Percentiles rank a stretch among this genome's conserved stretches.
phyloP scores from a whole-genome alignment of 164 flowering plant genomes.

The Platanus orientalis region DNA sequence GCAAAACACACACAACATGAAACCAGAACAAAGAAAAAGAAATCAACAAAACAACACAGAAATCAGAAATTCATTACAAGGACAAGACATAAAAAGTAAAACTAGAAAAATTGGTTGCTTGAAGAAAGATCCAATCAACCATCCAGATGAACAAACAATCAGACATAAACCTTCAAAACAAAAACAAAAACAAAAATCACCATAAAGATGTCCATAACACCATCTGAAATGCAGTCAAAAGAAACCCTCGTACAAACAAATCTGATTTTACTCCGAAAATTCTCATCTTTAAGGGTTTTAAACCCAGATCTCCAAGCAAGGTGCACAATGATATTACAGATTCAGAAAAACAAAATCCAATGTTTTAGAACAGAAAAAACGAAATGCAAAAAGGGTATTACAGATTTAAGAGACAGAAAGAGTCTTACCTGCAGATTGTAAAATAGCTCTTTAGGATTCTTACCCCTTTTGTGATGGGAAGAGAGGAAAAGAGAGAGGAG shows the following conservation, averaged over 20 bases:
- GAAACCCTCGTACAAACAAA: neutral
- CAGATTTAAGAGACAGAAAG: conserved; percentile 4
- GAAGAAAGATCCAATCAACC: neutral
- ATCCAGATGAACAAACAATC: neutral
- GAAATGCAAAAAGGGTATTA: conserved; percentile 3
- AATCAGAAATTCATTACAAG: neutral
- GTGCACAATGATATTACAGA: neutral
- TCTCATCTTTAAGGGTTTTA: neutral
- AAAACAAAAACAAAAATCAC: neutral
- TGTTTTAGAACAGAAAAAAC: conserved; percentile 17
- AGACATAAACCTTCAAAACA: too few species aligned
- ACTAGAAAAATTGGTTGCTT: neutral
- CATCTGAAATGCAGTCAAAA: neutral
- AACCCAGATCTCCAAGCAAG: neutral
- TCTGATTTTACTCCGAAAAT: neutral
- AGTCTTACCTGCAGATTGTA: conserved; percentile 13
- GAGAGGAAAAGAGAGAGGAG: conserved; percentile 1
- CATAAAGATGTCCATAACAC: neutral
- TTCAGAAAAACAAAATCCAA: neutral
- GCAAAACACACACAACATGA: conserved; percentile 1
- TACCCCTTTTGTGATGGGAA: conserved; percentile 8
- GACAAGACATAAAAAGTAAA: neutral
- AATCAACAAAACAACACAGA: neutral
- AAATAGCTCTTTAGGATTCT: conserved; percentile 8
- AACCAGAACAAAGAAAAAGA: neutral